phyloP scores from a whole-genome alignment of 163 green algal genomes.

The Chloroidium sp. region DNA sequence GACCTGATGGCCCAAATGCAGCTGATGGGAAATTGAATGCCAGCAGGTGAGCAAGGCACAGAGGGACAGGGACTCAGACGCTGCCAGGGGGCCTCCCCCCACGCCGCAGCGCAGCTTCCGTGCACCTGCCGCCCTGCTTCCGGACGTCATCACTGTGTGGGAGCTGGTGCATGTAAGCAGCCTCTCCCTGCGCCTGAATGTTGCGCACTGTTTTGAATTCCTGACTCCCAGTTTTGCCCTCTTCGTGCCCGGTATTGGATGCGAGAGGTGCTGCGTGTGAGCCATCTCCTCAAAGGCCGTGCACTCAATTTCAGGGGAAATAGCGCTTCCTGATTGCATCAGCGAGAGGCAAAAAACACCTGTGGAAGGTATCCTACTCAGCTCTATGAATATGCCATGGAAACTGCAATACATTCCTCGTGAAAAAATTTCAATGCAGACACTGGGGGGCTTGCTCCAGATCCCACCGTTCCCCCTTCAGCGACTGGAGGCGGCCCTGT shows the following conservation, averaged over 20 bases:
- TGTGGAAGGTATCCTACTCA: no score
- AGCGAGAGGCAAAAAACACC: no score
- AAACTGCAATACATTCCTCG: no score
- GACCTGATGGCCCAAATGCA: no score
- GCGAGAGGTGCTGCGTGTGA: background rate
- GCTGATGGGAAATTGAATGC: no score
- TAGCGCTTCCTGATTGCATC: no score
- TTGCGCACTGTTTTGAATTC: background rate
- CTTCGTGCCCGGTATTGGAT: no score
- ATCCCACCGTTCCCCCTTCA: slow-evolving; percentile 45
- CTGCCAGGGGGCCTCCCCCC: slow-evolving; percentile 25
- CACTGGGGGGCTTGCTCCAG: slow-evolving; percentile 8
- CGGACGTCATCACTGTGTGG: slow-evolving; percentile 51
- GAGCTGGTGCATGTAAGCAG: slow-evolving; percentile 45
- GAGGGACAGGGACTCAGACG: slow-evolving; percentile 8
- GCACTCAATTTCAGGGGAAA: slow-evolving; percentile 12
- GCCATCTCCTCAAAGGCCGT: slow-evolving; percentile 22
- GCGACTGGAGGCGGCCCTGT: slow-evolving; percentile 49
- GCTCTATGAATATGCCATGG: no score
- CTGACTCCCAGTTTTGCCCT: background rate
- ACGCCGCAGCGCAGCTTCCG: slow-evolving; percentile 22
- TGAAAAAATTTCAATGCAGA: background rate
- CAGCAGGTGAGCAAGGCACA: no score
- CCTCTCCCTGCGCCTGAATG: background rate
- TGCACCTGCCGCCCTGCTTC: slow-evolving; percentile 31